Evolutionary conservation across 2,329 filamentous ascomycete species (phyloP), one percentile per base, ranked within the genome.

Genomic region (Blastomyces parvus): DNA sequence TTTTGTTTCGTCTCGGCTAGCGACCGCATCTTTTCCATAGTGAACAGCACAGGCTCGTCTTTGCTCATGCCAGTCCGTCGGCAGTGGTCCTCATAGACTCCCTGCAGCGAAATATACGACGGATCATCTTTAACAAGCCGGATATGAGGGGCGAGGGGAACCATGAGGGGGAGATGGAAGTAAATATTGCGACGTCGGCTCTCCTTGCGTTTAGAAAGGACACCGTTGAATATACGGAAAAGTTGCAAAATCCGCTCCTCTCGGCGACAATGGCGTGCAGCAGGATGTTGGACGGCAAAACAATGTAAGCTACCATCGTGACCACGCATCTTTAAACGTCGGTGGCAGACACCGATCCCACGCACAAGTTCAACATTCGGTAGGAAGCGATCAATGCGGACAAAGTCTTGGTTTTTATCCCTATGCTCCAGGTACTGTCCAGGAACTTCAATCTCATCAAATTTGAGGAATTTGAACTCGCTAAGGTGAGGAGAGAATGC

Each of bases 321-420:
- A 19, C 94, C 95, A 67, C 95, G 89, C 74, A 99, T 97, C 79
- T 91, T 96, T 69, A 99, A 83, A 57, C 95, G 86, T 40, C 94
- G 86, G 76, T 97, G 93, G 60, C 93, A 97, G 38, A 92, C 88
- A 62, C 91, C 91, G 69, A 96, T 91, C 11, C 88, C 90, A 62
- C 94, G 88, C 52, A 99, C 90, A 61, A 97, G 83, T 69, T 99
- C 93, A 25, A 99, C 91, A 67, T 94, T 90, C 11, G 95, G 92
- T 70, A 99, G 78, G 84, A 99, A 99, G 30, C 93, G 88, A 74
- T 99, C 95, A 68, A 99, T 97, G 56, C 92, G 88, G 68, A 99
- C 88, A 73, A 99, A 99, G 74, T 99, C 94, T 70, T 96, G 91
- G 75, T 99, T 99, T 84, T 97, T 99, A 71, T 99, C 95, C 76